phyloP scores from a whole-genome alignment of 331 rosid species.

The Rhamnella rubrinervis region DNA sequence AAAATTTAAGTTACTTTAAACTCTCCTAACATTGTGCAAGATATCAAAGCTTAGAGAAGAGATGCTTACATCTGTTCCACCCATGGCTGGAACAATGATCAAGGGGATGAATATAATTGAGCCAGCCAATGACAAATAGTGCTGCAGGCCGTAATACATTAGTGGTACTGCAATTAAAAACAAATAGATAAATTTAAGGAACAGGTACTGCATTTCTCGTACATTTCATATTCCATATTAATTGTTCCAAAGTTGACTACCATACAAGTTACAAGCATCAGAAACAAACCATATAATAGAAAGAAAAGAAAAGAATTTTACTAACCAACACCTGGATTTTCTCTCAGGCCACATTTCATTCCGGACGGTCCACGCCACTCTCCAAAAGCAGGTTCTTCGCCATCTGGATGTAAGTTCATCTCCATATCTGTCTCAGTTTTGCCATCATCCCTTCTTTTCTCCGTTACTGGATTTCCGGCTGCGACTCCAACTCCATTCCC shows the following conservation, averaged over 20 bases:
- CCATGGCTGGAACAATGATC: conserved; percentile 85
- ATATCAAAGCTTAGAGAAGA: conserved; percentile 21
- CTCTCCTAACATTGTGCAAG: conserved; percentile 7
- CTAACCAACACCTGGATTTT: conserved; percentile 77
- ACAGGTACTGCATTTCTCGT: conserved; percentile 1
- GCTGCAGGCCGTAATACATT: conserved; percentile 77
- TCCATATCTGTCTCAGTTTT: conserved; percentile 42
- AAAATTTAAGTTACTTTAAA: conserved; percentile 9
- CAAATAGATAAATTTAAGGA: conserved; percentile 28
- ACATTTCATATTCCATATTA: conserved; percentile 4
- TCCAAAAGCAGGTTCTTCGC: conserved; percentile 45
- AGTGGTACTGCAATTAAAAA: conserved; percentile 58
- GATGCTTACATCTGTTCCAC: conserved; percentile 84
- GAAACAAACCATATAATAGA: not conserved
- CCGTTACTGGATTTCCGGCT: conserved; percentile 35
- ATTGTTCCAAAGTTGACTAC: no score
- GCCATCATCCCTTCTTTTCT: conserved; percentile 43
- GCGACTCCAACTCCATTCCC: conserved; percentile 40
- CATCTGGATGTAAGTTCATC: conserved; percentile 35
- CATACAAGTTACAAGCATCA: no score
- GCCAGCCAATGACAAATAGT: conserved; percentile 81
- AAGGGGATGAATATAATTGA: conserved; percentile 79
- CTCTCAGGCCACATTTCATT: conserved; percentile 68
- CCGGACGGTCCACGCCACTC: conserved; percentile 44
- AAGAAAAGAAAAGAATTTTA: conserved; percentile 2